Base-by-base conservation (phyloP, 1,139 yeast genomes). In the Taiozyma onychis region DNA sequence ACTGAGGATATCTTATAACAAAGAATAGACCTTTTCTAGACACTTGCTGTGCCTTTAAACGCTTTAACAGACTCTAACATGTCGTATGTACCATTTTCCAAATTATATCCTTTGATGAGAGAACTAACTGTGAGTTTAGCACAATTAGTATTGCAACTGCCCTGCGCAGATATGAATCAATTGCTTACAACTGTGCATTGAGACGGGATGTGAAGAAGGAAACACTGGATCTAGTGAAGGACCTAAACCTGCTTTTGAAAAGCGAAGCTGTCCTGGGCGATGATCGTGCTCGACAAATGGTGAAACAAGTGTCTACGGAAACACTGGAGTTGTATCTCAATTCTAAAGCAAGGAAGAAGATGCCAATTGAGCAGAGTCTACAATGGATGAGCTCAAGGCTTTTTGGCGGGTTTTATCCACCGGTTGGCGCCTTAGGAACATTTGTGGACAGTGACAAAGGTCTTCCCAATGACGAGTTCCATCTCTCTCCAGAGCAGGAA, bases 401-500 rank as follows among this genome's bases (percentile, higher is more conserved):
- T 9, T 37, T 10, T 16, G 41, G 41, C 4, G 24, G 24, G 7
- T 37, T 37, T 14, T 37, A 37, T 11, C 41, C 41, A 10, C 41
- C 41, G 14, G 41, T 37, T 16, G 41, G 14, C 4, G 6, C 41
- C 6, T 14, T 37, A 14, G 41, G 24, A 14, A 37, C 41, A 6
- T 37, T 37, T 18, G 41, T 37, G 8, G 24, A 37, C n/a, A 18
- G 24, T 5, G 14, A 37, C 4, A 14, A 37, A 37, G n/a, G 24
- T 18, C 14, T 37, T 7, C 41, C 22, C 24, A 37, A 21, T 10
- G 58, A 50, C 45, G 45, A 41, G 28, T 45, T 51, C 14, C 48
- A 30, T 34, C 37, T 46, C n/a, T 54, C 55, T 4, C 30, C 21
- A 30, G 41, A 32, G 10, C 63, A 46, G 10, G 34, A 37, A 22